Evolutionary conservation across 2,329 filamentous ascomycete species (phyloP).

Genomic region (Nigrograna mackinnonii): DNA sequence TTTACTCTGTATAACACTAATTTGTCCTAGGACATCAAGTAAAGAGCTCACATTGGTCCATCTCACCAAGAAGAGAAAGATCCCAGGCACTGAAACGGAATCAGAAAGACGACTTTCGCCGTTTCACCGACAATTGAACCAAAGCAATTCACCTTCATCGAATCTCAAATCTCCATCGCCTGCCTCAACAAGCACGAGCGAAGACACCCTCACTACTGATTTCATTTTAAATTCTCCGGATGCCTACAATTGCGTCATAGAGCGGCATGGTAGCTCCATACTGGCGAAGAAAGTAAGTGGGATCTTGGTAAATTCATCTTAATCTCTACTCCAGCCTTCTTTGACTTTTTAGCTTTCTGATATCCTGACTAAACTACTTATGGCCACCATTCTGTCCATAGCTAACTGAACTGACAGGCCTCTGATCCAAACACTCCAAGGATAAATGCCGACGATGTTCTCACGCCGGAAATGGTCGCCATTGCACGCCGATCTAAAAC

Average conservation of each 20-base stretch:
- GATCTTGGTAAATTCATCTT: too few species aligned
- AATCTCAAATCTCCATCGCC: too few species aligned
- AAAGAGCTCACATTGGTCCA: not conserved
- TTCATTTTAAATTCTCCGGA: constrained; percentile 14
- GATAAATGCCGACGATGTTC: constrained; percentile 36
- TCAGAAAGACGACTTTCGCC: constrained; percentile 24
- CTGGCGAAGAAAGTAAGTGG: constrained; percentile 34
- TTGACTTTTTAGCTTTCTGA: too few species aligned
- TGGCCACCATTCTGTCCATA: too few species aligned
- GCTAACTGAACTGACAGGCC: constrained; percentile 11
- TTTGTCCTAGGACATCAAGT: not conserved
- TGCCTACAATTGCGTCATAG: constrained; percentile 47
- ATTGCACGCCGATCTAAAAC: constrained; percentile 30
- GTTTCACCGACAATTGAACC: constrained; percentile 16
- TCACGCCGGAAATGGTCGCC: constrained; percentile 39
- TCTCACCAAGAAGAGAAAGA: constrained; percentile 28
- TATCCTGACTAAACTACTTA: too few species aligned
- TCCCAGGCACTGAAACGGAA: constrained; percentile 15
- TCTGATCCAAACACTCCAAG: constrained; percentile 18
- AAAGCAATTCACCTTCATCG: too few species aligned
- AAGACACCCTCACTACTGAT: too few species aligned
- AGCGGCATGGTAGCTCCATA: constrained; percentile 40
- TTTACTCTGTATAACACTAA: not conserved
- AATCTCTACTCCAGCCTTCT: not conserved
- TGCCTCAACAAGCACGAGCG: too few species aligned